phyloP scores from a whole-genome alignment of 768 basidiomycete species.

The Auricularia cornea region DNA sequence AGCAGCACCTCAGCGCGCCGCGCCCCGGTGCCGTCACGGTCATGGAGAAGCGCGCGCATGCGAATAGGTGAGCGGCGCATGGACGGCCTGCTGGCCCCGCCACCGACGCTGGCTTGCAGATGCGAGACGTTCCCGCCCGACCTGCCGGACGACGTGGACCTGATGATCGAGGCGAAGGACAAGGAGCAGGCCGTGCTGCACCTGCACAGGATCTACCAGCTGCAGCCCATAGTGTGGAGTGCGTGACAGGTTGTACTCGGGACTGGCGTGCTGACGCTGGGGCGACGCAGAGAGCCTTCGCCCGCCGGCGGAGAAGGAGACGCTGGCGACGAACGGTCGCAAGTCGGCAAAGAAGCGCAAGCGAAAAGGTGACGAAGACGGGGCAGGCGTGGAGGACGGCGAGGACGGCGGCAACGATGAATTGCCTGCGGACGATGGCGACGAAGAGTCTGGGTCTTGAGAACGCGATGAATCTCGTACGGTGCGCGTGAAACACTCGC shows the following conservation, averaged over 20 bases:
- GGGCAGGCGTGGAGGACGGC: too few species aligned
- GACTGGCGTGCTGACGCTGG: background rate
- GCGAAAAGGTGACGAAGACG: background rate
- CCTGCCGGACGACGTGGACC: slow-evolving; percentile 65
- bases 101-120: background rate
- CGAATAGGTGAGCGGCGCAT: slow-evolving; percentile 46
- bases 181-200: slow-evolving; percentile 92
- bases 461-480: too few species aligned
- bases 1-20: slow-evolving; percentile 90
- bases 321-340: slow-evolving; percentile 36
- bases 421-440: too few species aligned
- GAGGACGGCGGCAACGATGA: too few species aligned
- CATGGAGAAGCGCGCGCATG: slow-evolving; percentile 83
- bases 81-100: background rate
- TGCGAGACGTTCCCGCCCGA: slow-evolving; percentile 59
- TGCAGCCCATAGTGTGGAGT: slow-evolving; percentile 51
- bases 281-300: slow-evolving; percentile 30
- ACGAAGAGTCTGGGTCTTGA: too few species aligned
- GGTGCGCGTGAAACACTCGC: too few species aligned
- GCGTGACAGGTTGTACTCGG: background rate
- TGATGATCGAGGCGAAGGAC: slow-evolving; percentile 93
- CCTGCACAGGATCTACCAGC: slow-evolving; percentile 65
- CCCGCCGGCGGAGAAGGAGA: slow-evolving; percentile 33
- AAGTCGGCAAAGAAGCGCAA: slow-evolving; percentile 24
- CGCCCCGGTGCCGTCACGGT: slow-evolving; percentile 72